These are phyloP conservation scores for Eutrema salsugineum DNA, from an alignment of 441 rosid species.

Conservation along the genomic window DNA sequence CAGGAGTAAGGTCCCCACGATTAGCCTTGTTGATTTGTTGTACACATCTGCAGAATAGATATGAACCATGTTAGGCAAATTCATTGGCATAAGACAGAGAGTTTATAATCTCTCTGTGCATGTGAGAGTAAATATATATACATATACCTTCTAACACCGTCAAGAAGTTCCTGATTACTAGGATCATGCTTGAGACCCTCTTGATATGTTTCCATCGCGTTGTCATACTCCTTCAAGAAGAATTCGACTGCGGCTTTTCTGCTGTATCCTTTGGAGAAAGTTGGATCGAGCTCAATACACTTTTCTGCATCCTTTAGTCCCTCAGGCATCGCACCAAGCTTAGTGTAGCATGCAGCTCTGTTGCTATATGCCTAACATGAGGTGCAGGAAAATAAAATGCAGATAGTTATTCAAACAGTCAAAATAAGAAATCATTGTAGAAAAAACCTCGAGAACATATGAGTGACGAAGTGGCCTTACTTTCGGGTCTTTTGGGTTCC, in stretches of 20 bases:
- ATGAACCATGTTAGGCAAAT: neutral
- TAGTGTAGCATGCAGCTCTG: slow-evolving; percentile 93
- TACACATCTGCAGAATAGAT: slow-evolving; percentile 41
- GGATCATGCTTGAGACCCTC: slow-evolving; percentile 78
- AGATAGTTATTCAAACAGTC: neutral
- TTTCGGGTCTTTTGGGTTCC: slow-evolving; percentile 70
- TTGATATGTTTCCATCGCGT: slow-evolving; percentile 83
- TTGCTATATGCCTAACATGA: slow-evolving; percentile 68
- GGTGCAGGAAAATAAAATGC: neutral
- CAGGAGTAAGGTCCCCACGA: slow-evolving; percentile 85
- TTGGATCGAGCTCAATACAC: slow-evolving; percentile 87
- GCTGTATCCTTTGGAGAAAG: slow-evolving; percentile 80
- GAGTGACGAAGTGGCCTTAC: slow-evolving; percentile 31
- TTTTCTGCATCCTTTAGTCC: slow-evolving; percentile 91
- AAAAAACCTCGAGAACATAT: neutral
- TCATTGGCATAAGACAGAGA: neutral
- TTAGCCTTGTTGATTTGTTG: slow-evolving; percentile 81
- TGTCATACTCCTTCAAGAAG: slow-evolving; percentile 89
- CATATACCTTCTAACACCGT: slow-evolving; percentile 63
- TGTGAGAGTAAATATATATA: neutral
- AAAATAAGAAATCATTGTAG: neutral
- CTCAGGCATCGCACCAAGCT: slow-evolving; percentile 82
- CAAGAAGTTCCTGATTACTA: slow-evolving; percentile 68
- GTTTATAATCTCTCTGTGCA: neutral
- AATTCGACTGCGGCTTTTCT: slow-evolving; percentile 83